phyloP scores from a whole-genome alignment of 306 rosid species.

The Sicyos edulis region DNA sequence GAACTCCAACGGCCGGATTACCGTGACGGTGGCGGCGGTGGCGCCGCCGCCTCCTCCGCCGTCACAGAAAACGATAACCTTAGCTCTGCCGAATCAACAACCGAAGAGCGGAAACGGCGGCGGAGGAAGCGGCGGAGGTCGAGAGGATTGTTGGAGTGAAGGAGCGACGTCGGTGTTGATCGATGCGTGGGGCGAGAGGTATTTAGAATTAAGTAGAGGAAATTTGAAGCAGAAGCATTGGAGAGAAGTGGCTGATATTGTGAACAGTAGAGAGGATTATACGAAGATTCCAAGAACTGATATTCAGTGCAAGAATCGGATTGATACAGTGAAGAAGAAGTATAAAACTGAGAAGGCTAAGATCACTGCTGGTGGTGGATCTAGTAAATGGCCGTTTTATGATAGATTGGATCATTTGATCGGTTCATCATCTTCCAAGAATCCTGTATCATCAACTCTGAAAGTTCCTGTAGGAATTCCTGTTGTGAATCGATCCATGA shows the following conservation, averaged over 20 bases:
- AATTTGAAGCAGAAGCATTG: constrained; percentile 97
- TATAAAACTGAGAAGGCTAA: constrained; percentile 81
- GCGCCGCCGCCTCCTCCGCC: constrained; percentile 31
- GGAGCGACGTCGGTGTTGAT: constrained; percentile 87
- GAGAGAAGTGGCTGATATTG: constrained; percentile 94
- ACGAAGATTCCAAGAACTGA: constrained; percentile 66
- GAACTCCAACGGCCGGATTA: constrained; percentile 50
- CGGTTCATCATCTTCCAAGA: constrained; percentile 56
- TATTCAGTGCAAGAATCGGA: constrained; percentile 92
- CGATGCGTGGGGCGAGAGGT: constrained; percentile 98
- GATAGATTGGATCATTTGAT: constrained; percentile 59
- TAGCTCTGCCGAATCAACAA: constrained; percentile 63
- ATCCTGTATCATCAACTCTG: background rate
- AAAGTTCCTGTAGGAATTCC: constrained; percentile 37
- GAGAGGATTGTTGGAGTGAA: constrained; percentile 99
- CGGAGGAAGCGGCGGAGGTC: constrained; percentile 39
- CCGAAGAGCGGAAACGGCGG: constrained; percentile 27
- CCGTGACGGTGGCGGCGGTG: constrained; percentile 73
- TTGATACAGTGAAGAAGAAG: constrained; percentile 96
- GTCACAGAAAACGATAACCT: constrained; percentile 32
- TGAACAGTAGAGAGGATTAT: constrained; percentile 66
- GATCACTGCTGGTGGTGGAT: constrained; percentile 46
- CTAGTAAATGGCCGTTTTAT: constrained; percentile 79
- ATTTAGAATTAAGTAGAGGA: constrained; percentile 84
- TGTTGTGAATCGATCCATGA: constrained; percentile 41